Conservation (phyloP, 169 alveolate genomes). For the Babesia ovata region DNA sequence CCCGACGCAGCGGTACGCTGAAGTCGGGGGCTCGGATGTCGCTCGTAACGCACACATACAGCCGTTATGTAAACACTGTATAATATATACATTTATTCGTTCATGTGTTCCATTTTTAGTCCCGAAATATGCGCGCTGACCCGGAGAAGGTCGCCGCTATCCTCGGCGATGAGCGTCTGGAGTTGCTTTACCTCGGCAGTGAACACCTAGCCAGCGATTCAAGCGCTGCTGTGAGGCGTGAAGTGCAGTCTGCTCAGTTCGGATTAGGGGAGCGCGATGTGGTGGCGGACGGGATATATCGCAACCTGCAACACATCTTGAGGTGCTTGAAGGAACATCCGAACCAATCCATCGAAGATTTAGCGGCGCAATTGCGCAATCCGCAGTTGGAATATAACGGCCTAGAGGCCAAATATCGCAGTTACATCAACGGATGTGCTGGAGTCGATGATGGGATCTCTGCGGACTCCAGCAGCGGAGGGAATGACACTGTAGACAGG, state of each 20-base stretch:
- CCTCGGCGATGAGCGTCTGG: conserved; percentile 36
- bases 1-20: too few relatives aligned
- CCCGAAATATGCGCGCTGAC: conserved; percentile 1
- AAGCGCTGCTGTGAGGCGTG: background rate
- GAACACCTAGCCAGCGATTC: conserved; percentile 22
- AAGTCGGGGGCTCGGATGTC: background rate
- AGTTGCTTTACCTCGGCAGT: conserved; percentile 20
- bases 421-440: conserved; percentile 23
- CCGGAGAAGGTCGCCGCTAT: conserved; percentile 13
- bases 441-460: background rate
- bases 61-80: background rate
- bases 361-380: background rate
- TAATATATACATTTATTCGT: background rate
- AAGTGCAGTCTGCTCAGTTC: background rate
- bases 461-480: background rate
- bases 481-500: conserved; percentile 46
- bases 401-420: background rate
- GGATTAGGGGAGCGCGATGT: conserved; percentile 13
- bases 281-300: background rate
- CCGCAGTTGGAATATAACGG: background rate
- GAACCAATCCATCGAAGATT: background rate
- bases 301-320: background rate
- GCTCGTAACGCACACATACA: background rate
- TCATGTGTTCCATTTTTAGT: too few relatives aligned
- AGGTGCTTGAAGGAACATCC: background rate